These are phyloP conservation scores for Populus tremula DNA, from an alignment of 345 rosid genomes.

Conservation along the genomic window DNA sequence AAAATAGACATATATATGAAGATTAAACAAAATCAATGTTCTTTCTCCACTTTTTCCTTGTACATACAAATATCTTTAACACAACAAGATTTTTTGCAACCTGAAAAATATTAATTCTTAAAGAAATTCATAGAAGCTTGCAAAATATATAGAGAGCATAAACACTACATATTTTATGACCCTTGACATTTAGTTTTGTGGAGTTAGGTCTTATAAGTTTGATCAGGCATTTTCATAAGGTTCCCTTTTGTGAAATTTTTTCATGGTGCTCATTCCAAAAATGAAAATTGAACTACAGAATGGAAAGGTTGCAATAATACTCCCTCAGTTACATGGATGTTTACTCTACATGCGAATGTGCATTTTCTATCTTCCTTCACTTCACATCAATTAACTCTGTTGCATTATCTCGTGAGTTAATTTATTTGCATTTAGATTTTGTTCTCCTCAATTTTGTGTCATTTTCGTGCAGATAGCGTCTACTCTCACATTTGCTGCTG, in stretches of 20 bases:
- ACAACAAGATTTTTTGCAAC: too few species aligned
- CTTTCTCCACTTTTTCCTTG: too few species aligned
- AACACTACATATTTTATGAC: not conserved
- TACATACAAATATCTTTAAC: too few species aligned
- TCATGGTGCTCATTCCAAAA: not conserved
- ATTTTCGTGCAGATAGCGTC: conserved; percentile 57
- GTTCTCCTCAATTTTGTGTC: not conserved
- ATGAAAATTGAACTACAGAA: not conserved
- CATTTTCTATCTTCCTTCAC: not conserved
- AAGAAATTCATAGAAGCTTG: too few species aligned
- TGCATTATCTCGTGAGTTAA: not conserved
- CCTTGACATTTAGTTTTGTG: not conserved
- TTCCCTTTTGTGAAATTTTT: not conserved
- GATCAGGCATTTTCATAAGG: not conserved
- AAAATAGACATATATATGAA: too few species aligned
- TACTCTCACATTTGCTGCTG: conserved; percentile 72
- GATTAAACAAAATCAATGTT: too few species aligned
- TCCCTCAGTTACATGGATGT: not conserved
- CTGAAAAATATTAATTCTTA: not conserved
- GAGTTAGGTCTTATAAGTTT: not conserved
- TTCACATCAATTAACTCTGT: not conserved
- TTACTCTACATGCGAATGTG: not conserved
- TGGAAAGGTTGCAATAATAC: not conserved
- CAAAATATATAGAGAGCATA: not conserved
- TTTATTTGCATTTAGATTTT: not conserved